phyloP scores from a whole-genome alignment of 2,329 filamentous ascomycete genomes.

The Stachybotrys chartarum region DNA sequence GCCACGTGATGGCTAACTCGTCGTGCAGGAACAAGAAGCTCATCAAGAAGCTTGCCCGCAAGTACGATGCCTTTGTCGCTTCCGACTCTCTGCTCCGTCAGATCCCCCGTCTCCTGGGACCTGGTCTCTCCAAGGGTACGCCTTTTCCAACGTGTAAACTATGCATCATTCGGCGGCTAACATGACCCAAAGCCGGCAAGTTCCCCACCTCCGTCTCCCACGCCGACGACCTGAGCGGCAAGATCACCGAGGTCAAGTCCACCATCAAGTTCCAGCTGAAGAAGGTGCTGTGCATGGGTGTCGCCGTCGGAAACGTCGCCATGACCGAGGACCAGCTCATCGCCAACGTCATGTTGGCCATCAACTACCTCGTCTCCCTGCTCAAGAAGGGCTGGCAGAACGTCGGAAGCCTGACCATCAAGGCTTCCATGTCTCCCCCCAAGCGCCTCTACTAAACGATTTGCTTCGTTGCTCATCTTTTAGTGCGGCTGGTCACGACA shows the following conservation, averaged over 20 bases:
- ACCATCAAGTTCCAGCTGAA: slow-evolving; percentile 99
- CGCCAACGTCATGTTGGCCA: slow-evolving; percentile 98
- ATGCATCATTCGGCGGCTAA: slow-evolving; percentile 3
- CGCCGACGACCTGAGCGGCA: slow-evolving; percentile 84
- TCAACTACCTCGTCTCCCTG: slow-evolving; percentile 99
- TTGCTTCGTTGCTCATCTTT: slow-evolving; percentile 3
- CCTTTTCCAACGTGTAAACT: background rate
- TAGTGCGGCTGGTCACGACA: background rate
- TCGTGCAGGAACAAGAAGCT: slow-evolving; percentile 88
- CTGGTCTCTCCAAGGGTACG: slow-evolving; percentile 93
- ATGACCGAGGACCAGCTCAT: slow-evolving; percentile 96
- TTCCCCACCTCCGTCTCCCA: slow-evolving; percentile 99
- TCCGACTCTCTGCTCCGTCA: slow-evolving; percentile 98
- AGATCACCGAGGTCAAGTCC: slow-evolving; percentile 99
- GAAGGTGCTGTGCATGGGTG: slow-evolving; percentile 99
- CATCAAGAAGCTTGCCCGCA: slow-evolving; percentile 99
- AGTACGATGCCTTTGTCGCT: slow-evolving; percentile 99
- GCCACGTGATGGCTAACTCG: background rate
- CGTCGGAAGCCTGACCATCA: slow-evolving; percentile 98
- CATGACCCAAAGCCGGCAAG: slow-evolving; percentile 71
- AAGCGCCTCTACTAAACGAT: slow-evolving; percentile 85
- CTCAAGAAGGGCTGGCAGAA: slow-evolving; percentile 99
- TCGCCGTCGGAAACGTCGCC: slow-evolving; percentile 96
- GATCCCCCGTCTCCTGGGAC: slow-evolving; percentile 98
- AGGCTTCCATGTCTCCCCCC: slow-evolving; percentile 99